phyloP scores from a whole-genome alignment of 805 yeast genomes.

The Candida odintsovae region DNA sequence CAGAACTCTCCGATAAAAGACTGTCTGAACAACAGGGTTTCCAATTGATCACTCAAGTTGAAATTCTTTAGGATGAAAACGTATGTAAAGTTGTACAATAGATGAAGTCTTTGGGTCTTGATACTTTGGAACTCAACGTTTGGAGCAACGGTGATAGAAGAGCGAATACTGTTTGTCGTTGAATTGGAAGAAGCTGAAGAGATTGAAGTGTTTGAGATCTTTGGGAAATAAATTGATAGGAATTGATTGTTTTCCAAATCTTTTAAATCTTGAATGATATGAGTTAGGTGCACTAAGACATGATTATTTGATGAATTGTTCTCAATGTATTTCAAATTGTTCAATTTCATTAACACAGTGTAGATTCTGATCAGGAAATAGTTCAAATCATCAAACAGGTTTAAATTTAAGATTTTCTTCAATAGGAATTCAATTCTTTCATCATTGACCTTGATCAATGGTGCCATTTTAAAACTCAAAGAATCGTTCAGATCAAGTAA shows the following conservation, averaged over 20 bases:
- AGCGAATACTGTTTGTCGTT: not conserved
- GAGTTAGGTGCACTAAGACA: not conserved
- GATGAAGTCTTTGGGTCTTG: slow-evolving; percentile 13
- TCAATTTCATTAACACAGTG: slow-evolving; percentile 13
- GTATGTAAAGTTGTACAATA: slow-evolving; percentile 14
- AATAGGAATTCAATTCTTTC: slow-evolving; percentile 8
- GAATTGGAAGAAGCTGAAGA: slow-evolving; percentile 2
- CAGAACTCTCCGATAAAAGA: slow-evolving; percentile 10
- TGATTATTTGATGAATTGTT: not conserved
- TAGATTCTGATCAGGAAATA: slow-evolving; percentile 14
- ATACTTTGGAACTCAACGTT: slow-evolving; percentile 8
- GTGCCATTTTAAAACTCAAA: slow-evolving; percentile 6
- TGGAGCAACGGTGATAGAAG: not conserved
- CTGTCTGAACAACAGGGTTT: not conserved
- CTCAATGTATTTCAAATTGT: slow-evolving; percentile 11
- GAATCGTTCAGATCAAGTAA: slow-evolving; percentile 18
- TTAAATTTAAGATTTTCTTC: slow-evolving; percentile 12
- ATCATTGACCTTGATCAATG: slow-evolving; percentile 4
- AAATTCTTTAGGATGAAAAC: slow-evolving; percentile 11
- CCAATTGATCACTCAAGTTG: not conserved
- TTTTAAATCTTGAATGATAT: slow-evolving; percentile 11
- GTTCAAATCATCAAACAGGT: slow-evolving; percentile 18
- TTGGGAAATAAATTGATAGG: slow-evolving; percentile 12
- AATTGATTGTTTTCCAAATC: slow-evolving; percentile 17
- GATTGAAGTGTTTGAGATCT: slow-evolving; percentile 2